Base-by-base conservation (phyloP, 495 filamentous ascomycete species). In the Penicillium paxilli region DNA sequence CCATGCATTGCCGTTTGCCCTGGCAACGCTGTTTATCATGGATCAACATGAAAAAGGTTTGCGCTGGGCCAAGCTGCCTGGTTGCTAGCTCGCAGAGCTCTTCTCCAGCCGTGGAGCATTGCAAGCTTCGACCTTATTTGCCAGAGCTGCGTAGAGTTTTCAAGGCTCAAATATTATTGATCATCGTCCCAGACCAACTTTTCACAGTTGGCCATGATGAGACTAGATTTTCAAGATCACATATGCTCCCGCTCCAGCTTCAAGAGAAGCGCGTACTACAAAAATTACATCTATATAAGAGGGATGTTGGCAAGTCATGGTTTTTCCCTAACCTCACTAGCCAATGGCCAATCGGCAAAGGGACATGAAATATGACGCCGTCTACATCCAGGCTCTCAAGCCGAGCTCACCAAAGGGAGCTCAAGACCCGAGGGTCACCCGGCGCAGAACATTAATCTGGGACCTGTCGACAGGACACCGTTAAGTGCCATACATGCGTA, bases 381-480 rank as follows among this genome's bases (percentile, higher is more conserved):
- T 77, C 77, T 77, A 72, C 72, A 65, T 72, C 74, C 75, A 71
- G 72, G 71, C 40, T 52, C 61, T 80, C 81, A 75, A 82, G 72
- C 83, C 83, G 83, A 88, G 81, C 79, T 87, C 84, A 87, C 75
- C 72, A 75, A 19, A 16, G 83, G 86, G 86, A 92, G 80, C 86
- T 87, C 86, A 87, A 83, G 76, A 75, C 72, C 73, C 66, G 60
- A 65, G 54, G 55, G 63, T 67, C 52, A 63, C 69, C 66, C 59
- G 60, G 69, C 60, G 66, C 62, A 63, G 63, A 72, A 65, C 63
- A 78, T 94, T 82, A 65, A 67, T 96, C 86, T 95, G 64, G 87
- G 84, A 93, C 84, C 86, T 92, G 91, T 95, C 89, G 88, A 89
- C 86, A 79, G 87, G 91, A 90, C 80, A 91, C 87, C 58, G 51